These are phyloP conservation scores for Silene noctiflora DNA, from an alignment of 179 eudicot species.

Conservation along the genomic window DNA sequence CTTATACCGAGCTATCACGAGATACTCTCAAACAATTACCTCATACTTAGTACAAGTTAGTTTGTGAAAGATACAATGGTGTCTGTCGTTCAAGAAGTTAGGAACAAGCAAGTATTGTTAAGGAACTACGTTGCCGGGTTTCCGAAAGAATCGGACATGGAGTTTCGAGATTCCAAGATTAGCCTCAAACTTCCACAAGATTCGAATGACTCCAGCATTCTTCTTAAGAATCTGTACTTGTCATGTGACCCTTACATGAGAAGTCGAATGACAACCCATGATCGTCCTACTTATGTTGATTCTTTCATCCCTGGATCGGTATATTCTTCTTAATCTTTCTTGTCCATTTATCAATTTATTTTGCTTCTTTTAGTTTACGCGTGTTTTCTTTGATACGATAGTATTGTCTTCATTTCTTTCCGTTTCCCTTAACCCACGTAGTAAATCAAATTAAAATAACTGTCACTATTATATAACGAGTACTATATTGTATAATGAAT, in stretches of 20 bases:
- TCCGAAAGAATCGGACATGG: slow-evolving; percentile 42
- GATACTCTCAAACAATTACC: too few relatives aligned
- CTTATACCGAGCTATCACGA: too few relatives aligned
- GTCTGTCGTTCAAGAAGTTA: slow-evolving; percentile 13
- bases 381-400: background rate
- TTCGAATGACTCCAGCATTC: slow-evolving; percentile 27
- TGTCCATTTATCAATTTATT: background rate
- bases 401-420: too few relatives aligned
- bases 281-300: slow-evolving; percentile 30
- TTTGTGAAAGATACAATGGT: too few relatives aligned
- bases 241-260: slow-evolving; percentile 52
- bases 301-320: slow-evolving; percentile 54
- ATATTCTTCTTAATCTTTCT: background rate
- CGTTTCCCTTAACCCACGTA: too few relatives aligned
- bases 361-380: background rate
- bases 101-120: slow-evolving; percentile 38
- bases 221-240: slow-evolving; percentile 70
- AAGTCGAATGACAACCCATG: slow-evolving; percentile 40
- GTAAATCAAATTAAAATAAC: too few relatives aligned
- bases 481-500: too few relatives aligned
- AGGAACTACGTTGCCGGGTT: slow-evolving; percentile 36
- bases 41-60: too few relatives aligned
- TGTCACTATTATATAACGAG: too few relatives aligned
- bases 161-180: slow-evolving; percentile 21
- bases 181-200: slow-evolving; percentile 37